Base-by-base conservation (phyloP, 2,329 filamentous ascomycete species). In the Xylogone sp. region DNA sequence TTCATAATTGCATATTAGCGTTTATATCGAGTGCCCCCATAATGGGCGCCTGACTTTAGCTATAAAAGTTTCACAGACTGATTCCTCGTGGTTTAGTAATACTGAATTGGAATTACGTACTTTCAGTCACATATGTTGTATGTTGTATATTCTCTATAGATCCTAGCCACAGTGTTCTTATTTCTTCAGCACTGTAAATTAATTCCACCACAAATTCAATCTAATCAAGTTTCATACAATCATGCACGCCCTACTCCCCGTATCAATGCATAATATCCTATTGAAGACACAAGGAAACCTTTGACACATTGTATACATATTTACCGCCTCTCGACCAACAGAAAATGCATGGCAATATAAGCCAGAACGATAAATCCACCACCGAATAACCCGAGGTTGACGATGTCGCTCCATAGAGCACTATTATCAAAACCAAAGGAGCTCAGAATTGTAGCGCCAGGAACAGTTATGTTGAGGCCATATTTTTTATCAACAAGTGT, bases 401-500 rank as follows among this genome's bases (percentile, higher is more conserved):
- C 75, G 21, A 94, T 83, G 69, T 99, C 94, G 43, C 74, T 73
- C 92, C 91, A 97, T 51, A 96, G 78, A 0, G 90, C 90, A 54
- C 84, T 76, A 22, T 92, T 95, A 65, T 96, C 81, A 68, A 99
- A 99, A 1, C 94, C 94, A 68, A 99, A 99, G 0, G 88, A 90
- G 69, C 89, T 96, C 50, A 99, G 73, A 59, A 99, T 99, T 0
- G 91, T 90, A 1, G 93, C 91, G 29, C 94, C 94, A 0, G 94
- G 94, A 0, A 99, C 91, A 48, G 94, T 93, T 56, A 99, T 99
- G 64, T 97, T 91, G 4, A 99, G 81, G 5, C 94, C 94, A 58
- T 96, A 97, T 71, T 97, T 95, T 69, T 94, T 87, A 68, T 99
- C 94, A 42, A 95, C 83, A 21, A 99, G 80, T 0, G 88, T 93